Percentiles rank a stretch among this genome's conserved stretches.
Evolutionary conservation across 192 early-diverging fungal genomes (phyloP).

Genomic region (Coemansia sp.): DNA sequence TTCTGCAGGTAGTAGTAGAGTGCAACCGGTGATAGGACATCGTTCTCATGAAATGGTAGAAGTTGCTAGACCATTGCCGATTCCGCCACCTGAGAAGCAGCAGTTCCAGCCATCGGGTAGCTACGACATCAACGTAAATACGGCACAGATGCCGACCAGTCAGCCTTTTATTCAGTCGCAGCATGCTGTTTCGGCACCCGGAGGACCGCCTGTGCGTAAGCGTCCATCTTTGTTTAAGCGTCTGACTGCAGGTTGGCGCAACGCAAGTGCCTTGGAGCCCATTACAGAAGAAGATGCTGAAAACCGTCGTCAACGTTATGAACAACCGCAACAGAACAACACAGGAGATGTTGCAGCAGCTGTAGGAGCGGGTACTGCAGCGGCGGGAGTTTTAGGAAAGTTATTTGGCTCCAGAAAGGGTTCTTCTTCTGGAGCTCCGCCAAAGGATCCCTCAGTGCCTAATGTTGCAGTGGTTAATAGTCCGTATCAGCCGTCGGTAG

Average conservation of each 20-base stretch:
- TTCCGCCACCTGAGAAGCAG: constrained; percentile 12
- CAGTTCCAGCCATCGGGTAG: constrained; percentile 8
- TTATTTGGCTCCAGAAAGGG: constrained; percentile 15
- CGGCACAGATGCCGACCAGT: constrained; percentile 9
- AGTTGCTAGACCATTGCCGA: constrained; percentile 3
- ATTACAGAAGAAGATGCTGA: constrained; percentile 25
- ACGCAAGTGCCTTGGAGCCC: constrained; percentile 15
- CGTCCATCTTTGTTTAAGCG: constrained; percentile 50
- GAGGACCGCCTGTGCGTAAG: constrained; percentile 16
- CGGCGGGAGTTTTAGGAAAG: constrained; percentile 11
- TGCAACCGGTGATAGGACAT: not conserved
- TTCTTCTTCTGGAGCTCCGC: not conserved
- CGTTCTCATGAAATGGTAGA: constrained; percentile 26
- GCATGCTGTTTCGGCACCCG: not conserved
- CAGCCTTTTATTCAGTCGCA: not conserved
- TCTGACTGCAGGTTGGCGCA: constrained; percentile 47
- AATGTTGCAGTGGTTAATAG: constrained; percentile 20
- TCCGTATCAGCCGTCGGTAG: constrained; percentile 11
- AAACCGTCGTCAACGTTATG: not conserved
- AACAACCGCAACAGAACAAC: not conserved
- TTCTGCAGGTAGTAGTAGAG: not conserved
- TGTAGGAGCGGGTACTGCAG: constrained; percentile 11
- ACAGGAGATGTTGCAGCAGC: constrained; percentile 2
- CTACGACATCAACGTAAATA: constrained; percentile 15
- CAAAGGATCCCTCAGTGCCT: constrained; percentile 3